phyloP scores from a whole-genome alignment of 345 rosid genomes.

The Stellera chamaejasme region DNA sequence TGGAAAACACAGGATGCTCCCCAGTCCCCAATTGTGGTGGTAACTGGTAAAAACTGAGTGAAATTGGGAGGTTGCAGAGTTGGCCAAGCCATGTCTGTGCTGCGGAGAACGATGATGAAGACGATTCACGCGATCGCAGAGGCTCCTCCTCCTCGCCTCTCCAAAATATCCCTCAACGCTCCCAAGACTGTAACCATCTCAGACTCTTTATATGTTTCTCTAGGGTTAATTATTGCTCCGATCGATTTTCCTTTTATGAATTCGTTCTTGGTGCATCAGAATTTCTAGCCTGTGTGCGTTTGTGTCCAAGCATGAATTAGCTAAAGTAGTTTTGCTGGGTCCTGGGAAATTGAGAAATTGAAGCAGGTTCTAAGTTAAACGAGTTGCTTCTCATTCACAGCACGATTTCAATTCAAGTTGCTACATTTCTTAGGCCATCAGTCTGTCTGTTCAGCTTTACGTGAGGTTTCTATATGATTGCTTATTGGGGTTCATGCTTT shows the following conservation, averaged over 20 bases:
- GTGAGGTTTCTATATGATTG: background rate
- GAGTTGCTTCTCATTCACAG: background rate
- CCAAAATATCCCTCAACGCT: conserved; percentile 40
- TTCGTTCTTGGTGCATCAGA: no score
- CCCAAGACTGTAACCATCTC: conserved; percentile 48
- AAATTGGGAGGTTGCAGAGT: no score
- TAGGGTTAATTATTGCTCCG: no score
- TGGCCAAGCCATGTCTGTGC: conserved; percentile 15
- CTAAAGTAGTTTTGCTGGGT: background rate
- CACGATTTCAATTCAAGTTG: background rate
- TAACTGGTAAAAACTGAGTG: no score
- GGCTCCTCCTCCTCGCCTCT: conserved; percentile 38
- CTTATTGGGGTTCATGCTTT: background rate
- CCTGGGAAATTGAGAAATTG: no score
- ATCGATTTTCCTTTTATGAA: no score
- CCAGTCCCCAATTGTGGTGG: no score
- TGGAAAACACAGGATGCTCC: no score
- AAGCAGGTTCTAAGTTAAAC: background rate
- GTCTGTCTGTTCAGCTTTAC: background rate
- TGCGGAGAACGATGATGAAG: conserved; percentile 23
- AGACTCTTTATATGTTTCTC: background rate
- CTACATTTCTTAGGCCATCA: background rate
- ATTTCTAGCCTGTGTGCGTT: no score
- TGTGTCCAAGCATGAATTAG: background rate
- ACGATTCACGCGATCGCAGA: conserved; percentile 28